Conservation (phyloP, 2,329 filamentous ascomycete species). For the Ophiocordyceps polyrhachis-furcata region DNA sequence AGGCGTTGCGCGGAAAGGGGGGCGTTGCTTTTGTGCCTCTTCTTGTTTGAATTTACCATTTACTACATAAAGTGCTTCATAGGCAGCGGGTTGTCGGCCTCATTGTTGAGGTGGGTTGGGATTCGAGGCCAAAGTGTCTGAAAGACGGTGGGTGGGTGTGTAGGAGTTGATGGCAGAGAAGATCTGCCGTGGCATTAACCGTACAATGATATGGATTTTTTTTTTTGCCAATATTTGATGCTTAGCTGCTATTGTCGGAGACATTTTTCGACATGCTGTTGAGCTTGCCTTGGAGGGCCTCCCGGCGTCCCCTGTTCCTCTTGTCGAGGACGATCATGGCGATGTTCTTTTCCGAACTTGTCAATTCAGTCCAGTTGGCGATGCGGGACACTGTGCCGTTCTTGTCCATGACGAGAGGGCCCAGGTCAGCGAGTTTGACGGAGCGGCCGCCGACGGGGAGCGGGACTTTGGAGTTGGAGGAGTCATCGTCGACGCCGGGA, state of each 20-base stretch:
- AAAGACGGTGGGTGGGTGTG: no score
- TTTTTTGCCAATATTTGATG: not conserved
- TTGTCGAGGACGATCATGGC: slow-evolving; percentile 48
- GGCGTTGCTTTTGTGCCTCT: not conserved
- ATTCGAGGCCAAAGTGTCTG: no score
- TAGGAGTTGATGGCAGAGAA: no score
- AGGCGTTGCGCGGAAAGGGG: slow-evolving; percentile 1
- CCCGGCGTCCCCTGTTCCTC: slow-evolving; percentile 46
- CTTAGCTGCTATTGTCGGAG: not conserved
- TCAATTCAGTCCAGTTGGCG: slow-evolving; percentile 56
- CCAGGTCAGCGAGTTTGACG: slow-evolving; percentile 47
- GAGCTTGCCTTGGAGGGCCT: slow-evolving; percentile 20
- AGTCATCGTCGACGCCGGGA: no score
- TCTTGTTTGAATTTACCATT: not conserved
- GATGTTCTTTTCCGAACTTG: slow-evolving; percentile 44
- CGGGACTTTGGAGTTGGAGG: slow-evolving; percentile 6
- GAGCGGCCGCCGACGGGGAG: slow-evolving; percentile 15
- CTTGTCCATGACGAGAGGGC: slow-evolving; percentile 54
- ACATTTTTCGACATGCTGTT: not conserved
- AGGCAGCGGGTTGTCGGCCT: not conserved
- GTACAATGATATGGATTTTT: no score
- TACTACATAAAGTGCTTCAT: not conserved
- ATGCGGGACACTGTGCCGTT: slow-evolving; percentile 57
- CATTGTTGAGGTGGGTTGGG: no score
- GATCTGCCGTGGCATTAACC: no score